Evolutionary conservation across 139 green algal genomes (phyloP).

Genomic region (Monoraphidium neglectum): DNA sequence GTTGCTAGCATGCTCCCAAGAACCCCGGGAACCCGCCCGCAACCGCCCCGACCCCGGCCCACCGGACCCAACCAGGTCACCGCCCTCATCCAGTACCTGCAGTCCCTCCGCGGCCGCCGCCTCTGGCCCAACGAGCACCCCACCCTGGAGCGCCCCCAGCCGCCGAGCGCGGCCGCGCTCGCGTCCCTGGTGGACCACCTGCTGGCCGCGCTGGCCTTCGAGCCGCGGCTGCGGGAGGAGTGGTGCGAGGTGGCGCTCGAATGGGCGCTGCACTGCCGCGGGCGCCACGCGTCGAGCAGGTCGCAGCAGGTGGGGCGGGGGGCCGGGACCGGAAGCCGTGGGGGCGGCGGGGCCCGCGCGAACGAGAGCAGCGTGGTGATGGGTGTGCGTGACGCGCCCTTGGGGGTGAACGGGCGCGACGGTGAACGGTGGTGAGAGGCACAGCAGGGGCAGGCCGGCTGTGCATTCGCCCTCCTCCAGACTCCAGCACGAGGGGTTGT

Average conservation of each 20-base stretch:
- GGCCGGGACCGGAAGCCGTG: too few relatives aligned
- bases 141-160: not conserved
- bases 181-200: conserved; percentile 37
- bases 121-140: conserved; percentile 80
- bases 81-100: conserved; percentile 75
- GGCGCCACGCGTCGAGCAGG: conserved; percentile 65
- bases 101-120: conserved; percentile 69
- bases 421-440: too few relatives aligned
- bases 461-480: too few relatives aligned
- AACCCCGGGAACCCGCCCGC: too few relatives aligned
- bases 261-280: conserved; percentile 73
- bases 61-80: conserved; percentile 33
- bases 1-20: too few relatives aligned
- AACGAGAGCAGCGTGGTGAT: too few relatives aligned
- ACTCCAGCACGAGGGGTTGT: too few relatives aligned
- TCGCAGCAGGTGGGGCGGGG: conserved; percentile 81
- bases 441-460: too few relatives aligned
- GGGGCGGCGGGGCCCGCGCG: too few relatives aligned
- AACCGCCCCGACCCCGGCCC: not conserved
- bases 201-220: conserved; percentile 34
- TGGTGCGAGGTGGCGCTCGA: conserved; percentile 83
- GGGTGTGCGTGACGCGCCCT: too few relatives aligned
- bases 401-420: too few relatives aligned
- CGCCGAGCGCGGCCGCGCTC: conserved; percentile 38
- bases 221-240: conserved; percentile 54